Base-by-base conservation (phyloP, 495 filamentous ascomycete genomes). In the Xylaria sp. region DNA sequence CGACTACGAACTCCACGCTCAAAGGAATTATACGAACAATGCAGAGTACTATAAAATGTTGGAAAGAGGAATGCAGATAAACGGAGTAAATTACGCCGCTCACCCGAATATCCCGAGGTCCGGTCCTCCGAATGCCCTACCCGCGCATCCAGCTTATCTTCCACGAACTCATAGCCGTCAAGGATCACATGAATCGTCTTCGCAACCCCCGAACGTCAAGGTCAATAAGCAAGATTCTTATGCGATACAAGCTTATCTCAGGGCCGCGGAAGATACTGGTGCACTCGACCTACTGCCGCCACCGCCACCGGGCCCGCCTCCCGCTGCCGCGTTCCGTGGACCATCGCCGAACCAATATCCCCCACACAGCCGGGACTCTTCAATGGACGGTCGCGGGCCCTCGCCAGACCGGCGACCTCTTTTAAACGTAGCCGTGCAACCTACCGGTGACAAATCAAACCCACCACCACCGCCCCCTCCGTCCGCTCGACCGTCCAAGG, bases 131-230 rank as follows among this genome's bases (percentile, higher is more conserved):
- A 76, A 66, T 71, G 77, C 77, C 26, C 79, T 85, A 72, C 84
- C 83, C n/a, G 79, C 82, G 6, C 84, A 85, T 61, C 83, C 83
- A 17, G 84, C 84, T n/a, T 86, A 86, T 68, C 76, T 85, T 24
- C 82, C 84, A 1, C 72, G 72, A 12, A 73, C 78, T 3, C 58
- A 80, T 19, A 81, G 82, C 46, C 76, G 83, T 2, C 77, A 73
- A 26, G 61, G 62, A 4, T 67, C 77, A n/a, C 58, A 74, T 48
- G 69, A 67, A 15, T 67, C 24, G 29, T 69, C 75, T 29, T 72
- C 68, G 48, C 75, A 52, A 50, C 73, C 64, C 2, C 75, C 73
- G 37, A 68, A 57, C 24, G 40, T 69, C 52, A 75, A 78, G 53
- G 64, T 65, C 14, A 68, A 73, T 33, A 72, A 40, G 40, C 75